These are phyloP conservation scores for Bothriochloa decipiens DNA, from an alignment of 176 grass and related monocot species.

Conservation along the genomic window DNA sequence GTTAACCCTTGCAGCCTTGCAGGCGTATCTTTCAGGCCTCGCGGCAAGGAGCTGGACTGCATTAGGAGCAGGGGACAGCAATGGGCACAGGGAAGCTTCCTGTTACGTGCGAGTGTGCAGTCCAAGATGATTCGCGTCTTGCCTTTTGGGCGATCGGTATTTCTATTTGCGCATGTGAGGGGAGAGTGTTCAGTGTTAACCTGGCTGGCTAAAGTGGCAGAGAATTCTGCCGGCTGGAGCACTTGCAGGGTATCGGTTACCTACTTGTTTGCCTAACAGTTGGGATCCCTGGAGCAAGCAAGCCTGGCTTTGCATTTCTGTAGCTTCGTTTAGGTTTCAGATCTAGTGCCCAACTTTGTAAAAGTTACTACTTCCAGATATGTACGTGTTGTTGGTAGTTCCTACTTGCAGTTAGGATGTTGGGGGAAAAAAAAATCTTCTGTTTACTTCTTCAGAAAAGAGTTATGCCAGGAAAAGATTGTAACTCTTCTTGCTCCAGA, in stretches of 20 bases:
- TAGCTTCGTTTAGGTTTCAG: slow-evolving; percentile 6
- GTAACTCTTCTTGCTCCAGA: not conserved
- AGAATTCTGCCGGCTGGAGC: slow-evolving; percentile 21
- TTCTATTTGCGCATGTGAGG: slow-evolving; percentile 34
- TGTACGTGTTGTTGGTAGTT: not conserved
- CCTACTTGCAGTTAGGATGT: not conserved
- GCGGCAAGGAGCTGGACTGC: slow-evolving; percentile 56
- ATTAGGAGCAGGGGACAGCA: slow-evolving; percentile 45
- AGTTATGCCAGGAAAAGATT: not conserved
- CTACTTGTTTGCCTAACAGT: slow-evolving; percentile 40
- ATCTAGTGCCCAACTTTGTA: slow-evolving; percentile 5
- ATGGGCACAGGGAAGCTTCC: slow-evolving; percentile 54
- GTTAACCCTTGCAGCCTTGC: slow-evolving; percentile 17
- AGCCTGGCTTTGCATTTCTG: slow-evolving; percentile 39
- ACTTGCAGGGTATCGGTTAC: slow-evolving; percentile 24
- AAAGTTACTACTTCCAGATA: not conserved
- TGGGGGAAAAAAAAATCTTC: not conserved
- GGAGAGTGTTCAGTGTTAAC: not conserved
- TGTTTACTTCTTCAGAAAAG: not conserved
- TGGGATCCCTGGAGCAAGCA: slow-evolving; percentile 18
- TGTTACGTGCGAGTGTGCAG: not conserved
- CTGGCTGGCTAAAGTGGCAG: not conserved
- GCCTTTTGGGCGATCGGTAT: slow-evolving; percentile 11
- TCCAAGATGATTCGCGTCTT: slow-evolving; percentile 20
- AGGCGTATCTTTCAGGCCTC: slow-evolving; percentile 45